Percentiles rank a stretch among this genome's conserved stretches.
These are phyloP conservation scores for Papiliotrema fonsecae DNA, from an alignment of 1,284 basidiomycete species.

Conservation along the genomic window DNA sequence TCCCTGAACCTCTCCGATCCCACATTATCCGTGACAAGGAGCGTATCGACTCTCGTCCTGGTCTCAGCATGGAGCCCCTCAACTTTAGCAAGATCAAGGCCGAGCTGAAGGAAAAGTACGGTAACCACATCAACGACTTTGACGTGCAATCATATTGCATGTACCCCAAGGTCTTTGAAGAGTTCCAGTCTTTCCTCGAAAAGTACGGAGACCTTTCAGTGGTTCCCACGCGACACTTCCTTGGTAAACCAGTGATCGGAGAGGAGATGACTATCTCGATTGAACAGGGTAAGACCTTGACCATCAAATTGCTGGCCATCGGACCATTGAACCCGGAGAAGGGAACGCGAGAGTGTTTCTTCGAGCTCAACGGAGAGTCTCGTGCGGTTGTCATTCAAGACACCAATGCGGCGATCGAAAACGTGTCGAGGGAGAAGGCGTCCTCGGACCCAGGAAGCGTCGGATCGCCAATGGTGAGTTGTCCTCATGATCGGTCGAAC, in stretches of 20 bases:
- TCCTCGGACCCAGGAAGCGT: constrained; percentile 89
- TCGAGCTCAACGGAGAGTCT: constrained; percentile 95
- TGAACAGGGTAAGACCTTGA: constrained; percentile 94
- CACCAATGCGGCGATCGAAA: constrained; percentile 92
- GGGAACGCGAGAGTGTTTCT: constrained; percentile 92
- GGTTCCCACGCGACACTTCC: constrained; percentile 94
- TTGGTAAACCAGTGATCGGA: constrained; percentile 82
- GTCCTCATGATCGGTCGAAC: not conserved
- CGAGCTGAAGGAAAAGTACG: constrained; percentile 88
- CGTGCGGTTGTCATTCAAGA: constrained; percentile 93
- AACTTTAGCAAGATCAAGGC: constrained; percentile 96
- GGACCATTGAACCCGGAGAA: constrained; percentile 87
- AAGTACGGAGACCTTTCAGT: constrained; percentile 94
- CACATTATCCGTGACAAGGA: constrained; percentile 91
- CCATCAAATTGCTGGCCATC: constrained; percentile 91
- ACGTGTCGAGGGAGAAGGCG: constrained; percentile 89
- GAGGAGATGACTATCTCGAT: constrained; percentile 97
- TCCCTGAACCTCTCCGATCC: constrained; percentile 92
- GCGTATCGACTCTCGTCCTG: constrained; percentile 89
- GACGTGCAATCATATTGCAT: constrained; percentile 89
- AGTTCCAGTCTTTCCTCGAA: constrained; percentile 89
- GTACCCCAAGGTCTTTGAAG: constrained; percentile 81
- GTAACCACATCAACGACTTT: constrained; percentile 83
- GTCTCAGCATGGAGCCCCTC: constrained; percentile 76
- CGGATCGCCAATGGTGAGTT: constrained; percentile 75